These are phyloP conservation scores for Fusarium armeniacum DNA, from an alignment of 2,329 filamentous ascomycete species.

Conservation along the genomic window DNA sequence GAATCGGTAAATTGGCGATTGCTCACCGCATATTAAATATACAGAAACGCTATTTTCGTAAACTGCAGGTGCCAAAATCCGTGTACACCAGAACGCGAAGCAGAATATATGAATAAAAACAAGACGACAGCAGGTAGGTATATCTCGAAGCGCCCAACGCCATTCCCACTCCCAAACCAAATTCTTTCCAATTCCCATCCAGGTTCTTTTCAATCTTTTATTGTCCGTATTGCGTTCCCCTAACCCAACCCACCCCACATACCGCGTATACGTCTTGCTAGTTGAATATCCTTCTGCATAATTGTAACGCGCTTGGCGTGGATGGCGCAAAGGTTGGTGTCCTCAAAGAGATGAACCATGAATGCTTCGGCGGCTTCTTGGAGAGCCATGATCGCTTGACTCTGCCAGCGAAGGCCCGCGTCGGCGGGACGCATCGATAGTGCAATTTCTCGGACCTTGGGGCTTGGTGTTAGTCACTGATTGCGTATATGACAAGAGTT, in stretches of 20 bases:
- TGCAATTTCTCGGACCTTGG: conserved; percentile 75
- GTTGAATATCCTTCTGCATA: conserved; percentile 98
- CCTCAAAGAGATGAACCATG: conserved; percentile 93
- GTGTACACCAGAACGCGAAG: conserved; percentile 11
- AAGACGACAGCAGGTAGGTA: conserved; percentile 46
- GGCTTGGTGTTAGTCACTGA: conserved; percentile 31
- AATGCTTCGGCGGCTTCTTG: conserved; percentile 98
- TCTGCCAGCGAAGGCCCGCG: conserved; percentile 91
- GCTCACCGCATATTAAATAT: conserved; percentile 27
- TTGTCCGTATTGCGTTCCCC: conserved; percentile 46
- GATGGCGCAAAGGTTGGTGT: conserved; percentile 88
- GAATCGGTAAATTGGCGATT: conserved; percentile 15
- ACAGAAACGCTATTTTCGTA: background rate
- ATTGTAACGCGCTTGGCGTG: conserved; percentile 97
- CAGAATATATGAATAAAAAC: conserved; percentile 33
- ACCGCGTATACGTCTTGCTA: conserved; percentile 84
- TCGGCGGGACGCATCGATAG: conserved; percentile 72
- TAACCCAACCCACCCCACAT: conserved; percentile 78
- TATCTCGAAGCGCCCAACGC: conserved; percentile 46
- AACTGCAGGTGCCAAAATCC: conserved; percentile 5
- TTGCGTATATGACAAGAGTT: background rate
- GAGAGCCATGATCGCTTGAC: conserved; percentile 90
- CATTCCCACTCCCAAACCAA: conserved; percentile 28
- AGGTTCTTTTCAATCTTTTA: conserved; percentile 6
- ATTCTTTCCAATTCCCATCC: conserved; percentile 24